A percentile compares a stretch with the other conserved stretches of the same genome.
These are phyloP conservation scores for Mucor plumbeus DNA, from an alignment of 371 early-diverging fungal species.

Conservation along the genomic window DNA sequence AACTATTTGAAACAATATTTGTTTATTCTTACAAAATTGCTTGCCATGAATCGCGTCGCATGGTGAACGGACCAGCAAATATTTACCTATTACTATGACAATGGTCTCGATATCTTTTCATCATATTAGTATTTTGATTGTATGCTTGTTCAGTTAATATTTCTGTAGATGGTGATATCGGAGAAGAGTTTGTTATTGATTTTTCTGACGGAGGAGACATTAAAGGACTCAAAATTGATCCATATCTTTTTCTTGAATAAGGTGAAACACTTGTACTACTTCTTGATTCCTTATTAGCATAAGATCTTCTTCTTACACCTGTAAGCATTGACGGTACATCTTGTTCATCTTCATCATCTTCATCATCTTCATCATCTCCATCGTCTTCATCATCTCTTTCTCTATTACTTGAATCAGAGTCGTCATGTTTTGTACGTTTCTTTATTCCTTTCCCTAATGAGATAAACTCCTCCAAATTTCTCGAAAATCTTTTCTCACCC, in stretches of 20 bases:
- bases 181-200: neutral
- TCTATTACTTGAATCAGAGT: neutral
- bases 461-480: slow-evolving; percentile 9
- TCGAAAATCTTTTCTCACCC: slow-evolving; percentile 21
- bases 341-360: slow-evolving; percentile 6
- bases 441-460: slow-evolving; percentile 6
- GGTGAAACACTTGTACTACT: slow-evolving; percentile 16
- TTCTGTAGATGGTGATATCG: neutral
- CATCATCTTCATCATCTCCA: neutral
- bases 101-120: neutral
- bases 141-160: neutral
- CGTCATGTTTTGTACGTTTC: neutral
- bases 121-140: neutral
- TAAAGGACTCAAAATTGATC: slow-evolving; percentile 16
- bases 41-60: neutral
- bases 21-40: neutral
- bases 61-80: neutral
- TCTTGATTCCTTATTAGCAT: slow-evolving; percentile 12
- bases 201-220: slow-evolving; percentile 22
- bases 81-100: neutral
- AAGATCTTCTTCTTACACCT: slow-evolving; percentile 16
- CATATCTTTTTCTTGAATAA: slow-evolving; percentile 5
- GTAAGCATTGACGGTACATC: slow-evolving; percentile 14
- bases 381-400: slow-evolving; percentile 4
- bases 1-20: neutral